These are phyloP conservation scores for Pichia paraexigua DNA, from an alignment of 805 yeast species.

Conservation along the genomic window DNA sequence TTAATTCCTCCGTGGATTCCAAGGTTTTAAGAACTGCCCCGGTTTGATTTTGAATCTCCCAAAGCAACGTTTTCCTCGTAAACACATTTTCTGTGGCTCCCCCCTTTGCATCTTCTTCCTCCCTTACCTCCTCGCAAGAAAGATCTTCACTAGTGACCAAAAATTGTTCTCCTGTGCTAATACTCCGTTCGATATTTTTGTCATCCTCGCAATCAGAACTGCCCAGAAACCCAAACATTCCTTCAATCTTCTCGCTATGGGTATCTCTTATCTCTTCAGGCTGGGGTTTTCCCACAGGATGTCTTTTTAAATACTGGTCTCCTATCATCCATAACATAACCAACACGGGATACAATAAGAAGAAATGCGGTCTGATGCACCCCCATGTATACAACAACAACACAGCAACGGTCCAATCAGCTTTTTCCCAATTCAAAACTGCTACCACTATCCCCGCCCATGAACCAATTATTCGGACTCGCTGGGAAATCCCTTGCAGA, in stretches of 20 bases:
- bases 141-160: background rate
- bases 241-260: constrained; percentile 1
- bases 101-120: background rate
- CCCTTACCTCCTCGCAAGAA: background rate
- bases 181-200: too few species aligned
- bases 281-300: constrained; percentile 37
- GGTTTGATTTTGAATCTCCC: background rate
- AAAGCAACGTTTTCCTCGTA: background rate
- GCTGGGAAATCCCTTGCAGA: background rate
- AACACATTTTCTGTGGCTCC: background rate
- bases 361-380: constrained; percentile 64
- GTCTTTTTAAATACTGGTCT: constrained; percentile 63
- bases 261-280: constrained; percentile 4
- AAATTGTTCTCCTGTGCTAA: background rate
- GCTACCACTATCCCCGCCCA: background rate
- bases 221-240: background rate
- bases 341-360: constrained; percentile 55
- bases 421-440: constrained; percentile 52
- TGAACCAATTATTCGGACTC: background rate
- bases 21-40: background rate
- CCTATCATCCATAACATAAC: constrained; percentile 51
- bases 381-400: constrained; percentile 55
- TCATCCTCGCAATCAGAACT: background rate
- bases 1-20: background rate
- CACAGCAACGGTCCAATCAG: constrained; percentile 56